Evolutionary conservation across 202 grass and related monocot species (phyloP), one percentile per base, ranked within the genome.

Genomic region (Dendrocalamus latiflorus): DNA sequence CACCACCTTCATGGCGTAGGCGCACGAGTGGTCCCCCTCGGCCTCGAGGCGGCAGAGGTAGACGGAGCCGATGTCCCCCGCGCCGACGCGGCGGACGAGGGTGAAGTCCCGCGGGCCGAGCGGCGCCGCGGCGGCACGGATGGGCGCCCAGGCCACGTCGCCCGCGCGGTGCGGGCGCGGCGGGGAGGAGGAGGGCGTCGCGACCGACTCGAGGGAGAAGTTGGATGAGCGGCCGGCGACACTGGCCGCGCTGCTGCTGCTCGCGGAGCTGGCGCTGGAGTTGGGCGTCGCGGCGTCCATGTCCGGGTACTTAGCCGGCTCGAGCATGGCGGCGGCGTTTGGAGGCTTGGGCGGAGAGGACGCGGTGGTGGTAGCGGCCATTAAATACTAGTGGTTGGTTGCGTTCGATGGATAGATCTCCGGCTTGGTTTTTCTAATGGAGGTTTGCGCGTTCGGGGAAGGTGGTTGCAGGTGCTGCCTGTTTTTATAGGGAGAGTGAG

Each of bases 1-100:
- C 57, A 98, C 95, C 72, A 98, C 93, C 87, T 98, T 98, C 93
- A 98, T 98, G 74, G 95, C 95, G 84, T 98, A 98, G 28, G 77
- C 68, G 80, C 75, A 91, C 8, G 71, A 36, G n/a, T 37, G 22
- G 8, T 9, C 16, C 0, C 73, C 75, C 18, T 84, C 70, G 70
- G 58, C 30, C 51, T 80, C 69, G 53, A 97, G 87, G 50, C 70
- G 85, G 70, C 93, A 98, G 49, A 98, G 90, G 71, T 98, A 98
- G 38, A 95, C 95, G 15, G 90, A 93, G n/a, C 95, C 95, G 54
- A 98, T 91, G 85, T 98, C 93, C 1, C 93, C 95, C 6, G 89
- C 92, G 3, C 95, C 93, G 18, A 98, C 90, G 67, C 93, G 93
- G 58, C 91, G 83, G 57, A 98, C 64, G 50, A 98, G 89, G 24